Base-by-base conservation (phyloP, 306 rosid species). In the Quercus berberidifolia region DNA sequence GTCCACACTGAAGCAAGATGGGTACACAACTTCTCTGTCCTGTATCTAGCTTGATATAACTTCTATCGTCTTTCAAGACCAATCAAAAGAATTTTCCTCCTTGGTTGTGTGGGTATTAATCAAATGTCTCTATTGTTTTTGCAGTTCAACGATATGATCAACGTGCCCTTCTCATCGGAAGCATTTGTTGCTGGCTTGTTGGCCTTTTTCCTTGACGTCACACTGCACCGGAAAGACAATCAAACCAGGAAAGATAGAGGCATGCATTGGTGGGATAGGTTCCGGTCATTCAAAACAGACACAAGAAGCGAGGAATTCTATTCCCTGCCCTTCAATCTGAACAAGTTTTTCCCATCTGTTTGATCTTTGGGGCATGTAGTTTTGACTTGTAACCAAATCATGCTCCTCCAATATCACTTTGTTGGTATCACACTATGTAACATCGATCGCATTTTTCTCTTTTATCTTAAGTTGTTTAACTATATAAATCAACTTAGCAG, bases 61-160 rank as follows among this genome's bases (percentile, higher is more conserved):
- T 41, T 38, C 57, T 5, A 63, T 28, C 20, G 7, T 26, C 21
- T 5, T 28, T 63, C 30, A 13, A 14, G 15, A 30, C 69, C 38
- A 3, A 64, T 1, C 7, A 30, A 63, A 26, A 15, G 10, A 7
- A n/a, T 7, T 19, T 19, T 35, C n/a, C 35, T n/a, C 52, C 26
- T 68, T 38, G 3, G 2, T 67, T 35, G 46, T 78, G 71, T 60
- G 65, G 68, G 76, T 13, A 35, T 17, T 72, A 19, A 55, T 2
- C 26, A 4, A 21, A 1, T 69, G 52, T 55, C 13, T 28, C 38
- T 5, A 11, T 57, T 79, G 63, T 6, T 58, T 68, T 79, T 71
- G 83, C 86, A 94, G 98, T 94, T 92, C 84, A 94, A 94, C 55
- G 98, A 94, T 75, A 92, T 94, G 97, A 87, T 94, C 81, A 94